Base-by-base conservation (phyloP, 495 filamentous ascomycete species). In the Aspergillus homomorphus region DNA sequence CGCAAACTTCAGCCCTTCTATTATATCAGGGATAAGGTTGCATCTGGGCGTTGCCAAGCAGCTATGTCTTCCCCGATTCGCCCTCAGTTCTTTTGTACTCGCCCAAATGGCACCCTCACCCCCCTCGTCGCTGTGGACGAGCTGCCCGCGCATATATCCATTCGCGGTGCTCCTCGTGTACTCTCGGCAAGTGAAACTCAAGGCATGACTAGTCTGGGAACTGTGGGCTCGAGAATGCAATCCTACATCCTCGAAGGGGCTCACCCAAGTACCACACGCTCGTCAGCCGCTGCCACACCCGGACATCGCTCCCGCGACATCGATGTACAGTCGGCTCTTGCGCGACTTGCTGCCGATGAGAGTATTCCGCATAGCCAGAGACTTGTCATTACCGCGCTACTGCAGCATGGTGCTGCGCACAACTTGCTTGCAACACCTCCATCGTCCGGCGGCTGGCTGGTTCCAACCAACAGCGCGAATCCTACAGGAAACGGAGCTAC, bases 111-210 rank as follows among this genome's bases (percentile, higher is more conserved):
- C 50, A 70, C 65, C 16, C 71, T 82, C 54, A 87, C 85, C 14
- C 84, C 85, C 0, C 75, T 92, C 12, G 71, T 90, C 38, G 82
- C 86, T 0, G 77, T 84, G 0, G 89, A 90, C 62, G 82, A 89
- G 69, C 69, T 90, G 4, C 84, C 84, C 0, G 45, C 70, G 6
- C 56, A 62, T 10, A 41, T 80, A 43, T 46, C 56, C 0, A 65
- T 83, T 28, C 66, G 62, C 28, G 77, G 71, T 8, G 62, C 75
- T 12, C 57, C 74, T 21, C 70, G 73, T 22, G 59, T 21, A 6
- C 46, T 81, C 14, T 64, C 63, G 46, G 38, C 67, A 4, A 60
- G 60, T 38, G 74, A 80, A 1, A 79, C 75, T 15, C 64, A 73
- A 18, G 76, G 73, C 30, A 81, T 82, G 77, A 75, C 65, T n/a